Percentiles rank a stretch among this genome's conserved stretches.
These are phyloP conservation scores for Xerocomellus chrysenteron DNA, from an alignment of 768 basidiomycete genomes.

Conservation along the genomic window DNA sequence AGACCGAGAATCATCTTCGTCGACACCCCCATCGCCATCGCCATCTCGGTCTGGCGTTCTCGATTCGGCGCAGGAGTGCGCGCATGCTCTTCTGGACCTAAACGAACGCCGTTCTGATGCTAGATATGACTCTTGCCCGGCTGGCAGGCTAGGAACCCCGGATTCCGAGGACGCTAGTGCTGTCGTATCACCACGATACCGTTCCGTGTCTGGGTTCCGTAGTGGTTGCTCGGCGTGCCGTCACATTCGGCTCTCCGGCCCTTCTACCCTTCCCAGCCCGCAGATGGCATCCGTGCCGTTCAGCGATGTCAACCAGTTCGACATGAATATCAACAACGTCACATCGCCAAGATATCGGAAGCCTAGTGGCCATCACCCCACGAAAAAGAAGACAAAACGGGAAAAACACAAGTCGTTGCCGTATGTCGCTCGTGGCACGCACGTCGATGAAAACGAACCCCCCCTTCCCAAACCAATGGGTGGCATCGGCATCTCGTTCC, in stretches of 20 bases:
- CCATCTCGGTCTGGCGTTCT: slow-evolving; percentile 4
- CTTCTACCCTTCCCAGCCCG: slow-evolving; percentile 14
- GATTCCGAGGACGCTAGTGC: slow-evolving; percentile 13
- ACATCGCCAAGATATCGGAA: background rate
- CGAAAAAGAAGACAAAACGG: slow-evolving; percentile 8
- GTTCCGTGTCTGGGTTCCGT: slow-evolving; percentile 21
- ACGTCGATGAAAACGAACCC: slow-evolving; percentile 22
- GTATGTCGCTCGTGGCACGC: background rate
- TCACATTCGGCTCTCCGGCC: slow-evolving; percentile 16
- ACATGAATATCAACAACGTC: background rate
- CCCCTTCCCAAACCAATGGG: background rate
- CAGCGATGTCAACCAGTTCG: background rate
- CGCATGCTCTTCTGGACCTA: background rate
- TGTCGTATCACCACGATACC: slow-evolving; percentile 6
- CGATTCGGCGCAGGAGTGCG: background rate
- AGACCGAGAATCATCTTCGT: background rate
- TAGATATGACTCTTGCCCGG: background rate
- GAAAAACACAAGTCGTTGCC: background rate
- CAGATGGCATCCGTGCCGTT: background rate
- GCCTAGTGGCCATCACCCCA: background rate
- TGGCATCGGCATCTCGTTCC: slow-evolving; percentile 11
- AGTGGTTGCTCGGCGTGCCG: slow-evolving; percentile 31
- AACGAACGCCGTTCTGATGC: slow-evolving; percentile 3
- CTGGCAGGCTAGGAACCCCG: slow-evolving; percentile 4
- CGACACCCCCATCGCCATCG: background rate